Base-by-base conservation (phyloP, 441 rosid genomes). In the Euphorbia corollata region DNA sequence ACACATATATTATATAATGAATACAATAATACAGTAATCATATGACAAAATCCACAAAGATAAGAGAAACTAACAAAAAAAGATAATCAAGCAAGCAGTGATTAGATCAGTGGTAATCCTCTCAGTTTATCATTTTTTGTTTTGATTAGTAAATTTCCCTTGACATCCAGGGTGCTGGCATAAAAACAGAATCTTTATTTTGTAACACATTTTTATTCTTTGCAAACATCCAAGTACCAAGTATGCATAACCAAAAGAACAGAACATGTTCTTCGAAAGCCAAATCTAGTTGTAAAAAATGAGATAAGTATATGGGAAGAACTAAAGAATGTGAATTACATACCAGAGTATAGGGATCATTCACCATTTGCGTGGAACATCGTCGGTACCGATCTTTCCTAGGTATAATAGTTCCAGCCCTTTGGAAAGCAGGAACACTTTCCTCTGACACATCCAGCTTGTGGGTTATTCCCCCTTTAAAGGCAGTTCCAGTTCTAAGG, bases 291-390 rank as follows among this genome's bases (percentile, higher is more conserved):
- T 24, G 45, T 11, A 18, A 60, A 16, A 36, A 38, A 19, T 68
- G 30, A 68, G 51, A 69, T 16, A 2, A 57, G 62, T 16, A 59
- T 63, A 39, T 20, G 32, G 23, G 59, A 20, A 18, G 16, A 65
- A 60, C 43, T 45, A 58, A 56, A 54, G 63, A 61, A 30, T 20
- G 34, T 54, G 32, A 68, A 66, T 22, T 45, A 71, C 91, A 45
- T 86, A 95, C 97, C 96, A 95, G 80, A 56, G 96, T 90, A 64
- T 86, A 95, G 70, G 99, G 99, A 84, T 95, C 97, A 72, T 88
- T 87, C 74, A 81, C 79, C 96, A 87, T 95, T 82, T 95, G 98
- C 2, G 93, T 84, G 60, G 99, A 91, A 78, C 98, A 92, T 73
- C 99, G 80, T 20, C 98, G 84, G 68, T 81, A 83, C 69, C 99